Evolutionary conservation across 2,329 filamentous ascomycete species (phyloP), one percentile per base, ranked within the genome.

Genomic region (Dothistroma septosporum): DNA sequence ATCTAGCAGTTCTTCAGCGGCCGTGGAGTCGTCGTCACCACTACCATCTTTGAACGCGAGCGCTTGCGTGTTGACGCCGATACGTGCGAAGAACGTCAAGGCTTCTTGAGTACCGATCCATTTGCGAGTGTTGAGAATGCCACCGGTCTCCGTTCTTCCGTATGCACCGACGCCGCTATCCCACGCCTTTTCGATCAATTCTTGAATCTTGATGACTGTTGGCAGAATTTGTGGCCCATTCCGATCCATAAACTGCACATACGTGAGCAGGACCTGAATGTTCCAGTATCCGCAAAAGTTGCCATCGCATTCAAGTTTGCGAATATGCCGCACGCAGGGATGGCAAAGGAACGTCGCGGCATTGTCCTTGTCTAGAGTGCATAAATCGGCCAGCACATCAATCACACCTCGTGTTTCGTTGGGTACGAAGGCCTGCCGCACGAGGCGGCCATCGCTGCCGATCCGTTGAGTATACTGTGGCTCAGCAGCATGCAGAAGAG

Each of bases 241-340:
- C 5, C 58, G 65, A 16, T 65, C 58, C 54, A 61, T 66, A 31
- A 66, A 58, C 37, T 67, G 84, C 21, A 97, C 85, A 72, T 91
- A 92, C 0, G 92, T 93, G 14, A 88, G 79, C 67, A 97, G 76
- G 87, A 95, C 95, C 73, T 97, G 94, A 33, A 96, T 95, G 71
- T 96, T 97, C 46, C 93, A 85, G 73, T 97, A 97, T 3, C 93
- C 93, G 72, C 93, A 97, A 73, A 97, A 97, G 6, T 91, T 90
- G 22, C 92, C 92, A 77, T 96, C 92, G 62, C 80, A 82, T n/a
- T 82, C 83, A 56, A 95, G 80, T 70, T 96, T 96, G 55, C 89
- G 90, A 28, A 97, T 82, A 70, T 97, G 92, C 53, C 86, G 82
- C 0, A 91, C 88, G 53, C 81, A 80, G 0, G 88, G 83, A 69